phyloP scores from a whole-genome alignment of 148 eudicot genomes.

The Silene conica region DNA sequence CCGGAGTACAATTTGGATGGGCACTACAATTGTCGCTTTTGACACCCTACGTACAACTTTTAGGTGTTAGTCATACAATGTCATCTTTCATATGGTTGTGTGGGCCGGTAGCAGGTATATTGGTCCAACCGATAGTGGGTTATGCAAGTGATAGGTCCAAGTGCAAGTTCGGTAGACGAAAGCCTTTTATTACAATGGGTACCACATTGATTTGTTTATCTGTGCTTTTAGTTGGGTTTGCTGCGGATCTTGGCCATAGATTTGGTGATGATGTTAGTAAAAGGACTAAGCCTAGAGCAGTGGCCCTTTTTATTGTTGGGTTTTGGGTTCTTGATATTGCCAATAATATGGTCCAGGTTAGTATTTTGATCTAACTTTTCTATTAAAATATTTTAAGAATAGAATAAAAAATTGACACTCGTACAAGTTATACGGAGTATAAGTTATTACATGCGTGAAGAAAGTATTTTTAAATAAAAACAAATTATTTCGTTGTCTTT shows the following conservation, averaged over 20 bases:
- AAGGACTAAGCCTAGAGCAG: constrained; percentile 55
- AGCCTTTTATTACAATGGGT: constrained; percentile 65
- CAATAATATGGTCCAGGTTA: constrained; percentile 56
- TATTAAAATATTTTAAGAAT: background rate
- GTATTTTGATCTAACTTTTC: background rate
- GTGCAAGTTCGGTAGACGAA: constrained; percentile 59
- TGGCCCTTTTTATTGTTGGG: constrained; percentile 63
- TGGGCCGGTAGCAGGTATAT: constrained; percentile 80
- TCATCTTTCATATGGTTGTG: constrained; percentile 78
- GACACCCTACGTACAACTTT: constrained; percentile 65
- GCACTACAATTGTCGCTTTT: constrained; percentile 72
- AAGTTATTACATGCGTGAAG: too few relatives aligned
- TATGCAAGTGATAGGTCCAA: constrained; percentile 55
- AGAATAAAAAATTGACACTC: too few relatives aligned
- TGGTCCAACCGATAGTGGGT: constrained; percentile 77
- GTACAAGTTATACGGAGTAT: too few relatives aligned
- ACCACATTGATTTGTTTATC: constrained; percentile 42
- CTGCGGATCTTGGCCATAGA: constrained; percentile 58
- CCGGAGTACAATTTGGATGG: constrained; percentile 88
- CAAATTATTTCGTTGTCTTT: too few relatives aligned
- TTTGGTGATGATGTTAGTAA: constrained; percentile 42
- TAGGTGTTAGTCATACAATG: constrained; percentile 64
- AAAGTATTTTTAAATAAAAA: too few relatives aligned
- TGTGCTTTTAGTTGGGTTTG: constrained; percentile 64
- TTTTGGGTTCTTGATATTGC: constrained; percentile 85